A percentile compares a stretch with the other conserved stretches of the same genome.
Conservation (phyloP, 2,329 filamentous ascomycete species). For the Chaetomium globosum region DNA sequence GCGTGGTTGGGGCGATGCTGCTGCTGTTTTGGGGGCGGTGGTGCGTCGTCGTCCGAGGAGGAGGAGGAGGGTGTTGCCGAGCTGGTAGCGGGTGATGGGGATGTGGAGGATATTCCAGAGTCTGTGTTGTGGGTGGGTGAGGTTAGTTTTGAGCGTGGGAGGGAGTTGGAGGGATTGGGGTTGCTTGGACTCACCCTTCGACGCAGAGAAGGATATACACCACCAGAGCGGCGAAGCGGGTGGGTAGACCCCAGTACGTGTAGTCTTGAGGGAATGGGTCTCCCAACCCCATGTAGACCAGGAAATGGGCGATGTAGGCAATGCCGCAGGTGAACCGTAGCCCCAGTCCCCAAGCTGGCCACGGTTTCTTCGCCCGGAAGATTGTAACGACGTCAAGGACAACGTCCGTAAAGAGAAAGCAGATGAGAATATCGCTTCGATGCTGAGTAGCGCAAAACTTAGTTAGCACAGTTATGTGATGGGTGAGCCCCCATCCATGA, state of each 20-base stretch:
- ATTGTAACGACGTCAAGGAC: constrained; percentile 45
- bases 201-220: constrained; percentile 46
- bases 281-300: constrained; percentile 43
- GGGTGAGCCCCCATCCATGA: too few relatives aligned
- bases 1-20: not conserved
- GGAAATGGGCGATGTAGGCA: constrained; percentile 43
- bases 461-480: constrained; percentile 5
- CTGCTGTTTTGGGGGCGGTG: not conserved
- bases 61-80: constrained; percentile 16
- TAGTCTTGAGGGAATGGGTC: constrained; percentile 45
- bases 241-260: constrained; percentile 44
- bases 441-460: constrained; percentile 28
- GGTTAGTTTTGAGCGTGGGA: not conserved
- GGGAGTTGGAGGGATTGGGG: not conserved
- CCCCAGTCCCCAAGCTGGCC: constrained; percentile 42
- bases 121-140: constrained; percentile 12
- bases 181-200: constrained; percentile 34
- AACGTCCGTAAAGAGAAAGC: constrained; percentile 42
- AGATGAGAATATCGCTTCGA: constrained; percentile 41
- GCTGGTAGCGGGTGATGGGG: constrained; percentile 24
- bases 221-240: constrained; percentile 39
- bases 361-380: constrained; percentile 39
- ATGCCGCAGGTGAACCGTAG: constrained; percentile 41
- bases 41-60: not conserved
- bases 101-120: constrained; percentile 33